A percentile compares a stretch with the other conserved stretches of the same genome.
phyloP scores from a whole-genome alignment of 2,329 filamentous ascomycete genomes.

The Trichoderma koningiopsis region DNA sequence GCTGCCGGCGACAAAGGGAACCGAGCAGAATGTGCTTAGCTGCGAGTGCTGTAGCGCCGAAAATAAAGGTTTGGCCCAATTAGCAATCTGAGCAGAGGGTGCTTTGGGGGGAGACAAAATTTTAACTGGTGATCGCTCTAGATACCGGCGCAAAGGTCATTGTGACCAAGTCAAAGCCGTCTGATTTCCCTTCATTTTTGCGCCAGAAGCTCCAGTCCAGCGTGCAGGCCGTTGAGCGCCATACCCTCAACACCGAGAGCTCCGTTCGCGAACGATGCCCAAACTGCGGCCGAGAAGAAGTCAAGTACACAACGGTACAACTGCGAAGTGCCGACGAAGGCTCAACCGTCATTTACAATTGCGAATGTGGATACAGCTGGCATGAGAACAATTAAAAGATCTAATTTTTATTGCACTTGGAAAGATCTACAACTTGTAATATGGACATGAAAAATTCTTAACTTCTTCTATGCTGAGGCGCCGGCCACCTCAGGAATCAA shows the following conservation, averaged over 20 bases:
- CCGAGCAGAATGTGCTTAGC: constrained; percentile 71
- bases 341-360: constrained; percentile 86
- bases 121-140: constrained; percentile 38
- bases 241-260: constrained; percentile 75
- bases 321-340: constrained; percentile 93
- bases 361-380: constrained; percentile 71
- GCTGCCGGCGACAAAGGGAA: constrained; percentile 77
- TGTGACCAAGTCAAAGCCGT: constrained; percentile 80
- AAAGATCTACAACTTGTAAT: constrained; percentile 11
- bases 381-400: constrained; percentile 60
- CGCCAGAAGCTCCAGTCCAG: constrained; percentile 82
- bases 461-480: constrained; percentile 42
- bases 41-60: constrained; percentile 86
- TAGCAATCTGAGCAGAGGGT: constrained; percentile 9
- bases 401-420: not conserved
- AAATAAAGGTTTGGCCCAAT: constrained; percentile 69
- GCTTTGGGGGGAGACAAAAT: not conserved
- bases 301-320: constrained; percentile 83
- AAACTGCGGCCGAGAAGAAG: constrained; percentile 78
- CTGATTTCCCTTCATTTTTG: constrained; percentile 87
- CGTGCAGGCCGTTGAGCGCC: constrained; percentile 76
- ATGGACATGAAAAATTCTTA: not conserved
- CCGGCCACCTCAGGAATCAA: constrained; percentile 70
- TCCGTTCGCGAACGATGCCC: constrained; percentile 70
- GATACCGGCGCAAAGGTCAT: constrained; percentile 77